Evolutionary conservation across 75 land plant genomes (phyloP).

Genomic region (Picea sitchensis): DNA sequence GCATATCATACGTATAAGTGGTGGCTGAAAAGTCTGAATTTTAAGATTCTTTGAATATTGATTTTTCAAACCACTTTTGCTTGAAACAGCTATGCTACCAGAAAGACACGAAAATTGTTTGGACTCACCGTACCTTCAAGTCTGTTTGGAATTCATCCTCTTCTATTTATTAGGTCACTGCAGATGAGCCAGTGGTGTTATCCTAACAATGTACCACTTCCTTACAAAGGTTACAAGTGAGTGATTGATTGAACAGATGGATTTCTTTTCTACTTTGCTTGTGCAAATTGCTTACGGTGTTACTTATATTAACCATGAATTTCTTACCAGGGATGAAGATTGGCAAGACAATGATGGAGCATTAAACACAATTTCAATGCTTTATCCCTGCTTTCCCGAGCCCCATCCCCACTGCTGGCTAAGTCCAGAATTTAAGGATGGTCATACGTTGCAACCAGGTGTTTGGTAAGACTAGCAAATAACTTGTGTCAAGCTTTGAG

Average conservation of each 20-base stretch:
- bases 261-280: background rate
- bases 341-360: conserved; percentile 99
- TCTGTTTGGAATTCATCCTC: conserved; percentile 74
- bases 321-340: conserved; percentile 81
- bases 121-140: conserved; percentile 77
- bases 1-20: background rate
- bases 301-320: background rate
- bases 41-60: background rate
- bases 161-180: conserved; percentile 69
- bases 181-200: conserved; percentile 83
- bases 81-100: conserved; percentile 79
- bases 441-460: conserved; percentile 74
- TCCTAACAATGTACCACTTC: conserved; percentile 55
- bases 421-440: conserved; percentile 55
- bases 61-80: background rate
- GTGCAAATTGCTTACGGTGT: background rate
- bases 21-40: background rate
- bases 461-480: conserved; percentile 66
- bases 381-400: conserved; percentile 81
- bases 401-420: conserved; percentile 59
- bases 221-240: conserved; percentile 93
- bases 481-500: conserved; percentile 7
- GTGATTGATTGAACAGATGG: conserved; percentile 1
- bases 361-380: conserved; percentile 89
- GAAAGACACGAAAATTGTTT: conserved; percentile 68